These are phyloP conservation scores for Penicillium sp. DNA, from an alignment of 2,329 filamentous ascomycete genomes.

Conservation along the genomic window DNA sequence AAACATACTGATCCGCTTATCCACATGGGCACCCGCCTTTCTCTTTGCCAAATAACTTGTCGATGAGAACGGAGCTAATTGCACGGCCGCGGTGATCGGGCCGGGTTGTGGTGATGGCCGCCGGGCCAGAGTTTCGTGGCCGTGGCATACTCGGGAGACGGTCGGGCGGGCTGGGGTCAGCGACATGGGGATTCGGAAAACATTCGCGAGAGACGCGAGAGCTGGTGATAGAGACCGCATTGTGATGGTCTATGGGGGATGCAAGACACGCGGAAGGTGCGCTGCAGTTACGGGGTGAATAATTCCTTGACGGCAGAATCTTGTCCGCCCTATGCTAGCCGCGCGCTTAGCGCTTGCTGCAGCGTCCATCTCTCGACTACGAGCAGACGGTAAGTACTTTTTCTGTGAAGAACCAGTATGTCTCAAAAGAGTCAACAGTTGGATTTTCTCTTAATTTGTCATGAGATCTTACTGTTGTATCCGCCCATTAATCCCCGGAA, in stretches of 20 bases:
- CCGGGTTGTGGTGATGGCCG: constrained; percentile 16
- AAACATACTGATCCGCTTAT: constrained; percentile 46
- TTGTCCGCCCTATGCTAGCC: constrained; percentile 19
- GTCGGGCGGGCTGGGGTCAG: constrained; percentile 28
- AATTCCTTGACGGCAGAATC: constrained; percentile 26
- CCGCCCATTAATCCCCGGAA: not conserved
- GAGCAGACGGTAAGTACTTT: too few species aligned
- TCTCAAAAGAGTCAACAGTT: not conserved
- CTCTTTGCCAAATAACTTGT: constrained; percentile 39
- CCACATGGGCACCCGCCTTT: constrained; percentile 31
- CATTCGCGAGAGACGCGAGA: constrained; percentile 44
- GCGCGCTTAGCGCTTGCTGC: constrained; percentile 16
- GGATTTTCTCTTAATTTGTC: not conserved
- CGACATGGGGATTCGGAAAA: constrained; percentile 42
- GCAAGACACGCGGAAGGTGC: constrained; percentile 10
- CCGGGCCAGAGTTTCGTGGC: constrained; percentile 21
- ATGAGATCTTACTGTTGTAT: not conserved
- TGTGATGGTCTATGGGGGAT: constrained; percentile 21
- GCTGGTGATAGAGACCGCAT: constrained; percentile 39
- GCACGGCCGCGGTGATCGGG: constrained; percentile 23
- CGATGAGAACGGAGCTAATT: constrained; percentile 37
- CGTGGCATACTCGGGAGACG: constrained; percentile 21
- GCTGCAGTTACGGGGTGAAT: constrained; percentile 17
- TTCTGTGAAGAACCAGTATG: not conserved
- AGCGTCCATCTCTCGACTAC: not conserved